phyloP scores from a whole-genome alignment of 768 basidiomycete species.

The Leccinum truebloodii region DNA sequence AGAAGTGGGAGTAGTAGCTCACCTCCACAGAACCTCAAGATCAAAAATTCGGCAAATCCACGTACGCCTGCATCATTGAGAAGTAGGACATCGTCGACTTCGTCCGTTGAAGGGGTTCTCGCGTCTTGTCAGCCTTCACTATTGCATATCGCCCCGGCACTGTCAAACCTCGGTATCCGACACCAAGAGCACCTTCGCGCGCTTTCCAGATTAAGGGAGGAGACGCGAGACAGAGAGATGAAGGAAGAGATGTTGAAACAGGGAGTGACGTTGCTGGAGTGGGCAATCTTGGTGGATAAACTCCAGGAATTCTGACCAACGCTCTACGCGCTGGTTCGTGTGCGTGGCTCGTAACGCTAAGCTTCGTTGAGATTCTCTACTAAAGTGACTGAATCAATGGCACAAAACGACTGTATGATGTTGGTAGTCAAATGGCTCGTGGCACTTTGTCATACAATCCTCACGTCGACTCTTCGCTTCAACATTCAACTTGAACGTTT shows the following conservation, averaged over 20 bases:
- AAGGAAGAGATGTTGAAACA: conserved; percentile 67
- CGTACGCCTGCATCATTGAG: conserved; percentile 16
- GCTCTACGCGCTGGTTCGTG: conserved; percentile 1
- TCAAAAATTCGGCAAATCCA: conserved; percentile 12
- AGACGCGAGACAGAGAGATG: conserved; percentile 67
- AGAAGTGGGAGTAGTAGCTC: conserved; percentile 23
- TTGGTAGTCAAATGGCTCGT: too few species aligned
- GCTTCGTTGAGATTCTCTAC: not conserved
- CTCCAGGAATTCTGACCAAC: conserved; percentile 40
- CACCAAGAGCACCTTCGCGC: conserved; percentile 64
- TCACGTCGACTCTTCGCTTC: too few species aligned
- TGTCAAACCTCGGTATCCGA: conserved; percentile 59
- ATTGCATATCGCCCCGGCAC: conserved; percentile 57
- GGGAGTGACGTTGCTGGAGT: conserved; percentile 73
- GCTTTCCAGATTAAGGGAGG: conserved; percentile 58
- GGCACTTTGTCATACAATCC: too few species aligned
- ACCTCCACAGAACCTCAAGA: conserved; percentile 19
- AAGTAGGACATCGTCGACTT: conserved; percentile 38
- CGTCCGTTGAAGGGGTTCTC: conserved; percentile 53
- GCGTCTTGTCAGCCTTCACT: conserved; percentile 65
- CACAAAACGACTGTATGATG: too few species aligned
- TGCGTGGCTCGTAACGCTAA: not conserved
- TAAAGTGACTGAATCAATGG: not conserved
- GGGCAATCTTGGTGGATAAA: conserved; percentile 75
- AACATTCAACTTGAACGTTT: too few species aligned